Base-by-base conservation (phyloP, 2,329 filamentous ascomycete genomes). In the Chaetomiaceae sp. region DNA sequence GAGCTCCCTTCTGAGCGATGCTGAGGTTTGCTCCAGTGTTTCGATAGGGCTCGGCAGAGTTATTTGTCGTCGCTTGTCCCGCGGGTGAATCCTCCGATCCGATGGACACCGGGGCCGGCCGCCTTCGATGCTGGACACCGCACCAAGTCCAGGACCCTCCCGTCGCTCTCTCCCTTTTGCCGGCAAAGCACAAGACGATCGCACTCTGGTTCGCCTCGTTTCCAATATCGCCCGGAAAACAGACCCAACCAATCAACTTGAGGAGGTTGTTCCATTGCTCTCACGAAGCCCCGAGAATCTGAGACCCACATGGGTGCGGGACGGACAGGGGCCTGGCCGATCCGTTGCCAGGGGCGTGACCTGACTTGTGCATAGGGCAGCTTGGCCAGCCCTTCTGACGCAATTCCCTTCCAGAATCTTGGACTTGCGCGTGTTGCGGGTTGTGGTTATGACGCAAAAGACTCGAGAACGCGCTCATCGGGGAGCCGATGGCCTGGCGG, bases 361-460 rank as follows among this genome's bases (percentile, higher is more conserved):
- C n/a, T 23, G 40, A 37, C 38, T 20, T 42, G 37, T 15, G 45
- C 11, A n/a, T 31, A 12, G 27, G 27, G 11, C 42, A 39, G 36
- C 36, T 52, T 45, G 39, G 46, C 53, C 22, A 47, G 40, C 33
- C 42, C 15, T 47, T 50, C 46, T 55, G 54, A 57, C 55, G 53
- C 57, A 53, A 55, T 57, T 34, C 6, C 15, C 33, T 47, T 29
- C 29, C 25, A 44, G 38, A 56, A 57, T 45, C 51, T 55, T 56
- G 54, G 46, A 47, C n/a, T 42, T 15, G 33, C 15, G 20, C 31
- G 14, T 37, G 9, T 44, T 22, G 33, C 4, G 5, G 14, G 38
- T 8, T 39, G 29, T 47, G 20, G 53, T 31, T 22, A 47, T 51
- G 37, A 40, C 47, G 43, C 43, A 42, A 47, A 25, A 42, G 36